Evolutionary conservation across 2,329 filamentous ascomycete genomes (phyloP).

Genomic region (Uncinocarpus reesii): DNA sequence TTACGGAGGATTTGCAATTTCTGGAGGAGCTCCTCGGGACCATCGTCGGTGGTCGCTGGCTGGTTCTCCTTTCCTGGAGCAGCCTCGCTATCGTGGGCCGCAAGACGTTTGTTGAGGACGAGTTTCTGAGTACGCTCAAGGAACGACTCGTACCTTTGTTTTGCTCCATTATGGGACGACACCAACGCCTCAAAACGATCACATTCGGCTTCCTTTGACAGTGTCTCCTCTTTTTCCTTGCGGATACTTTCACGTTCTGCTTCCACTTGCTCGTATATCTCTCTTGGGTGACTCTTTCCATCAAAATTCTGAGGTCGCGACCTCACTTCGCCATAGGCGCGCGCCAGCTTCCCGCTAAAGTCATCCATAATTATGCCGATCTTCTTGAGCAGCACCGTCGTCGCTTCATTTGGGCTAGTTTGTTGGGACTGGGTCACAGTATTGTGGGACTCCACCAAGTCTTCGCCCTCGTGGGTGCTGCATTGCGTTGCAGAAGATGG

Average conservation of each 20-base stretch:
- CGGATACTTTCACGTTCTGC: constrained; percentile 36
- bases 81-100: constrained; percentile 9
- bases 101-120: constrained; percentile 27
- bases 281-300: constrained; percentile 34
- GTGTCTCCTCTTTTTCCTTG: constrained; percentile 29
- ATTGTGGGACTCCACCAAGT: constrained; percentile 25
- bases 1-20: background rate
- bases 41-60: constrained; percentile 12
- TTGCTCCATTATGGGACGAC: constrained; percentile 32
- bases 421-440: constrained; percentile 34
- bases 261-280: constrained; percentile 35
- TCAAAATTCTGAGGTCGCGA: constrained; percentile 40
- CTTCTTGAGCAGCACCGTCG: constrained; percentile 57
- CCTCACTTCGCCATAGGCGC: constrained; percentile 50
- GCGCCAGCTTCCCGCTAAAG: constrained; percentile 59
- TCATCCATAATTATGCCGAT: constrained; percentile 60
- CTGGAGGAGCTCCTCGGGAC: constrained; percentile 15
- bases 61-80: constrained; percentile 9
- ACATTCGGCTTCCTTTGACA: constrained; percentile 30
- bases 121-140: constrained; percentile 36
- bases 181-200: constrained; percentile 30
- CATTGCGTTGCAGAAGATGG: constrained; percentile 54
- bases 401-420: constrained; percentile 46
- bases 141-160: constrained; percentile 32
- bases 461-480: constrained; percentile 28